Evolutionary conservation across 768 basidiomycete genomes (phyloP).

Genomic region (Amanita brunnescens): DNA sequence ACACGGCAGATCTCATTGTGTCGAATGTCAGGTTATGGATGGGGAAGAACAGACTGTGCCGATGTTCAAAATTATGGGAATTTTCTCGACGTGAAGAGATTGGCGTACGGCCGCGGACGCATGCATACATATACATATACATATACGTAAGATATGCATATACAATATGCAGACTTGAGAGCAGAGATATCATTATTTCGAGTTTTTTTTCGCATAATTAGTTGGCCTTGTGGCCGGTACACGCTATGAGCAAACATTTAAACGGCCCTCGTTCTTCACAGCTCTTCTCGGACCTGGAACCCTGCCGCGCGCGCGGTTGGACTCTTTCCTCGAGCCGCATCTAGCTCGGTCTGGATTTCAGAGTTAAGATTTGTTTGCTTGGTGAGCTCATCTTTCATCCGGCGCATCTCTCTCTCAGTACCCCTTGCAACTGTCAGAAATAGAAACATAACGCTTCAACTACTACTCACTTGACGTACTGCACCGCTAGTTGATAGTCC

Average conservation of each 20-base stretch:
- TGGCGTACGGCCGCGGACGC: too few relatives aligned
- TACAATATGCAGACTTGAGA: too few relatives aligned
- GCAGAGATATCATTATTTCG: too few relatives aligned
- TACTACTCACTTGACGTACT: slow-evolving; percentile 84
- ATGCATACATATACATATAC: too few relatives aligned
- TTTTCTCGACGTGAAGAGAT: slow-evolving; percentile 79
- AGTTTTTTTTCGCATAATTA: too few relatives aligned
- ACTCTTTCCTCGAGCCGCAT: slow-evolving; percentile 53
- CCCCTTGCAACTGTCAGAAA: slow-evolving; percentile 44
- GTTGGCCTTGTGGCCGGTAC: too few relatives aligned
- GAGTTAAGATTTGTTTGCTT: slow-evolving; percentile 83
- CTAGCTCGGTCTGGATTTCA: slow-evolving; percentile 78
- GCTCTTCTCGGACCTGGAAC: too few relatives aligned
- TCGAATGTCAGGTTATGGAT: slow-evolving; percentile 83
- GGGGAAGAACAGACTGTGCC: slow-evolving; percentile 78
- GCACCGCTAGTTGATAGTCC: slow-evolving; percentile 93
- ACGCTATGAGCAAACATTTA: too few relatives aligned
- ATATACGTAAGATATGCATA: too few relatives aligned
- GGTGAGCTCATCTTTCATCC: slow-evolving; percentile 90
- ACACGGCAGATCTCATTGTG: slow-evolving; percentile 91
- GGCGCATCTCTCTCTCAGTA: slow-evolving; percentile 95
- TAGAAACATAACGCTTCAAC: neutral
- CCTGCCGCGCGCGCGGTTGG: too few relatives aligned
- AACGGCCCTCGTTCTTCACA: too few relatives aligned
- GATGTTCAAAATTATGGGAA: slow-evolving; percentile 84